Evolutionary conservation across 108 stramenopile genomes (phyloP).

Genomic region (Skeletonema marinoi): DNA sequence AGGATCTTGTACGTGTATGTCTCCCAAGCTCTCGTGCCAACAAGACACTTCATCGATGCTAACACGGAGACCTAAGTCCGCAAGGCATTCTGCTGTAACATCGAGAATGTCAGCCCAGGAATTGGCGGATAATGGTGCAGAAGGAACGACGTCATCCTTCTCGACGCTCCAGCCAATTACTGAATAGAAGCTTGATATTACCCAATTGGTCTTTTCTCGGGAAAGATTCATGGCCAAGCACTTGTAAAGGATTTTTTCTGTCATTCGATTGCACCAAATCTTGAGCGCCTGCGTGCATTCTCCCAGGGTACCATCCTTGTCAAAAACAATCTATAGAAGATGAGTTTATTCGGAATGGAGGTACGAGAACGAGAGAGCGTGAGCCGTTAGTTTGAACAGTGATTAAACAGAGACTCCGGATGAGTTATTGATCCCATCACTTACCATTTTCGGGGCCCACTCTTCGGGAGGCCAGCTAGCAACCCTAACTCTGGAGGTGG

Average conservation of each 20-base stretch:
- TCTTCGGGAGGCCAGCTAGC: background rate
- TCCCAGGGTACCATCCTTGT: constrained; percentile 63
- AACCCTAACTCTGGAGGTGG: background rate
- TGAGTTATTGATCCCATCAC: background rate
- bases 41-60: constrained; percentile 18
- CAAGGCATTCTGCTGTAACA: constrained; percentile 12
- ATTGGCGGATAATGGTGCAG: constrained; percentile 50
- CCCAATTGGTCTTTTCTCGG: constrained; percentile 1
- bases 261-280: constrained; percentile 46
- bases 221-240: constrained; percentile 4
- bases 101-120: constrained; percentile 56
- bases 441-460: constrained; percentile 20
- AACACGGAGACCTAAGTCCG: constrained; percentile 9
- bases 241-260: constrained; percentile 13
- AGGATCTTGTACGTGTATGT: constrained; percentile 51
- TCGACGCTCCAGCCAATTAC: constrained; percentile 53
- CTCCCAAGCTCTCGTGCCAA: constrained; percentile 60
- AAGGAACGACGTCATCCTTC: constrained; percentile 38
- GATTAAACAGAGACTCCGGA: background rate
- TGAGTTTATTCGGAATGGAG: background rate
- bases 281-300: constrained; percentile 46
- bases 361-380: background rate
- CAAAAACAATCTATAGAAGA: constrained; percentile 55
- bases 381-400: background rate
- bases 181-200: constrained; percentile 37